Conservation (phyloP, 1,284 basidiomycete genomes). For the Pholiota adiposa region DNA sequence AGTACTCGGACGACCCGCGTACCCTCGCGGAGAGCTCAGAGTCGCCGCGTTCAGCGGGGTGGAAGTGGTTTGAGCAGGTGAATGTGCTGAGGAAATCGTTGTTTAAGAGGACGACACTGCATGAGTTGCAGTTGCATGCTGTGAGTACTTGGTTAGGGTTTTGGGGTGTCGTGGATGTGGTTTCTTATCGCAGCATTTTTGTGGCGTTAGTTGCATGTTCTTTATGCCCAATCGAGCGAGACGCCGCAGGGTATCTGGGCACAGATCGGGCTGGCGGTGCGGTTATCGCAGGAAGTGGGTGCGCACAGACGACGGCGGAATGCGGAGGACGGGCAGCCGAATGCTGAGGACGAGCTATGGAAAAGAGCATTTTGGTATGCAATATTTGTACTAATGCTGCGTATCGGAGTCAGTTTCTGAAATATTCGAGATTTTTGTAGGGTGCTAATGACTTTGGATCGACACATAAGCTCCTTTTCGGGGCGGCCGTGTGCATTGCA, state of each 20-base stretch:
- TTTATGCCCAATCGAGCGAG: slow-evolving; percentile 38
- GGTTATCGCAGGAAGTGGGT: slow-evolving; percentile 59
- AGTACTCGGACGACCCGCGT: slow-evolving; percentile 70
- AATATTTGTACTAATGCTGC: neutral
- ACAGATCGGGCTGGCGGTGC: slow-evolving; percentile 58
- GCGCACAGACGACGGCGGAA: slow-evolving; percentile 49
- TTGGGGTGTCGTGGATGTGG: slow-evolving; percentile 3
- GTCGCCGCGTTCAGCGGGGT: slow-evolving; percentile 67
- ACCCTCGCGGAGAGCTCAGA: slow-evolving; percentile 55
- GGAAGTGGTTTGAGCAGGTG: slow-evolving; percentile 76
- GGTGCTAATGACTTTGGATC: slow-evolving; percentile 53
- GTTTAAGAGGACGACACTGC: slow-evolving; percentile 60
- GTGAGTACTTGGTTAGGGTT: no score
- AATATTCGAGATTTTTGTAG: slow-evolving; percentile 28
- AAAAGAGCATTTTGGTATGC: slow-evolving; percentile 70
- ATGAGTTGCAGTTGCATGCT: slow-evolving; percentile 70
- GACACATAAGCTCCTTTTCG: slow-evolving; percentile 55
- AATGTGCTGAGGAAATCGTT: slow-evolving; percentile 60
- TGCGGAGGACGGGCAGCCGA: slow-evolving; percentile 47
- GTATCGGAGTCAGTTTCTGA: neutral
- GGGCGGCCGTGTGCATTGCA: slow-evolving; percentile 70
- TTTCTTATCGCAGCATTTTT: neutral
- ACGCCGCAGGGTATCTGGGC: slow-evolving; percentile 61
- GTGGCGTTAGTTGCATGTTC: slow-evolving; percentile 34
- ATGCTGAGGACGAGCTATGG: slow-evolving; percentile 63